Evolutionary conservation across 371 early-diverging fungal genomes (phyloP).

Genomic region (Actinomortierella ambigua): DNA sequence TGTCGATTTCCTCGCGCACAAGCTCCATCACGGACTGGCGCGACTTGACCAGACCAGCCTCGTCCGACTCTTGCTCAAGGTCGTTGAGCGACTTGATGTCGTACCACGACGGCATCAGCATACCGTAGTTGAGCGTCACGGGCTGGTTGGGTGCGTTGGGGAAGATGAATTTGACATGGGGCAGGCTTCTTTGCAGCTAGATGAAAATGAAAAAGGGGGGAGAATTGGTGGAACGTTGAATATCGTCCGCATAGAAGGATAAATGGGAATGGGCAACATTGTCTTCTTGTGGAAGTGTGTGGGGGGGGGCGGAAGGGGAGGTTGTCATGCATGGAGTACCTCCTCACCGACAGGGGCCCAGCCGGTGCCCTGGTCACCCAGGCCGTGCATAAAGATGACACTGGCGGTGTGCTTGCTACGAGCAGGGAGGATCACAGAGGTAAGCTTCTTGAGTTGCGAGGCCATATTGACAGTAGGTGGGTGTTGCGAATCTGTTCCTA

Average conservation of each 20-base stretch:
- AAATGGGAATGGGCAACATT: not conserved
- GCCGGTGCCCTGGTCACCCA: slow-evolving; percentile 74
- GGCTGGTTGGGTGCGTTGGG: slow-evolving; percentile 87
- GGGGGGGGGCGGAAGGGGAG: too few species aligned
- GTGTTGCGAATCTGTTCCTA: too few species aligned
- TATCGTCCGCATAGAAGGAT: too few species aligned
- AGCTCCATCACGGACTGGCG: slow-evolving; percentile 69
- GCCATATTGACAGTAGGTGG: slow-evolving; percentile 15
- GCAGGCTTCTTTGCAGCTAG: slow-evolving; percentile 52
- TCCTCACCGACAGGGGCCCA: slow-evolving; percentile 75
- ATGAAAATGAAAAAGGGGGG: not conserved
- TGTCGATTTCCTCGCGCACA: slow-evolving; percentile 78
- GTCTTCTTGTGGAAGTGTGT: not conserved
- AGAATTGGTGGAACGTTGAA: not conserved
- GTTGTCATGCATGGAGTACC: too few species aligned
- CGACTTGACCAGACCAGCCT: slow-evolving; percentile 75
- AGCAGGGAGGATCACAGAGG: slow-evolving; percentile 54
- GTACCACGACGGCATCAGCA: slow-evolving; percentile 86
- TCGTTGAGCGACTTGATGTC: slow-evolving; percentile 71
- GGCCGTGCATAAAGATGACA: slow-evolving; percentile 78
- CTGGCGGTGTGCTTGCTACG: slow-evolving; percentile 73
- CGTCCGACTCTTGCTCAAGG: slow-evolving; percentile 70
- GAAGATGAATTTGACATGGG: slow-evolving; percentile 83
- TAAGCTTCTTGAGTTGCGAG: slow-evolving; percentile 39
- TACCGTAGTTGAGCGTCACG: slow-evolving; percentile 86